phyloP scores from a whole-genome alignment of 2,329 filamentous ascomycete genomes.

The Penicillium brasilianum region DNA sequence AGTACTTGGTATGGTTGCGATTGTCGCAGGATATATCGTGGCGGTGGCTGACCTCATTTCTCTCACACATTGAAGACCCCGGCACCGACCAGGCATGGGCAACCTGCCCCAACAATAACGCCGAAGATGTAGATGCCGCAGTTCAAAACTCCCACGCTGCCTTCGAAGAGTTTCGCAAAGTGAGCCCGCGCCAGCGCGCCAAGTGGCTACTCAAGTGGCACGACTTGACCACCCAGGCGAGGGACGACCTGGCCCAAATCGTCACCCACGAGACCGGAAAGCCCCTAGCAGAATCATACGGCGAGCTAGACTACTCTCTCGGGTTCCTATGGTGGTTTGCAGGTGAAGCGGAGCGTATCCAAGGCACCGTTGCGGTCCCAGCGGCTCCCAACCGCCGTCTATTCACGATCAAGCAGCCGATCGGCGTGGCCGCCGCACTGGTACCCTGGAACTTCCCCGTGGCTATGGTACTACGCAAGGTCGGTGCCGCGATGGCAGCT shows the following conservation, averaged over 20 bases:
- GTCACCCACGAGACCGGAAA: slow-evolving; percentile 68
- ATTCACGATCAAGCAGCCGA: slow-evolving; percentile 75
- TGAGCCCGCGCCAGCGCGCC: slow-evolving; percentile 65
- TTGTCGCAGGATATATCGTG: not conserved
- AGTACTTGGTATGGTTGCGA: slow-evolving; percentile 47
- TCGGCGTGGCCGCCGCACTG: slow-evolving; percentile 70
- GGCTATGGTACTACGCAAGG: slow-evolving; percentile 71
- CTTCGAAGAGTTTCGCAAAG: slow-evolving; percentile 64
- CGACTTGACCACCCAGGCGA: slow-evolving; percentile 64
- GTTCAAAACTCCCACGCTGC: slow-evolving; percentile 65
- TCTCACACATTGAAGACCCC: slow-evolving; percentile 48
- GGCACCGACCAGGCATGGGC: slow-evolving; percentile 58
- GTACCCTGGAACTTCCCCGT: slow-evolving; percentile 77
- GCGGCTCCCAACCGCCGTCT: slow-evolving; percentile 67
- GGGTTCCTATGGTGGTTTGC: slow-evolving; percentile 64
- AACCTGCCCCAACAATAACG: slow-evolving; percentile 55
- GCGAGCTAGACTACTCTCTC: slow-evolving; percentile 61
- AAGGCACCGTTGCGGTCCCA: slow-evolving; percentile 65
- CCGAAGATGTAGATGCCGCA: slow-evolving; percentile 66
- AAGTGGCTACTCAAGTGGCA: slow-evolving; percentile 70
- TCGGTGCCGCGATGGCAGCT: slow-evolving; percentile 69
- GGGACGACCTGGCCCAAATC: slow-evolving; percentile 66
- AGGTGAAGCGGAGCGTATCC: slow-evolving; percentile 66
- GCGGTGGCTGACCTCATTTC: not conserved
- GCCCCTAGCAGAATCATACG: slow-evolving; percentile 59